Conservation (phyloP, 2,329 filamentous ascomycete species). For the Fusarium transvaalense region DNA sequence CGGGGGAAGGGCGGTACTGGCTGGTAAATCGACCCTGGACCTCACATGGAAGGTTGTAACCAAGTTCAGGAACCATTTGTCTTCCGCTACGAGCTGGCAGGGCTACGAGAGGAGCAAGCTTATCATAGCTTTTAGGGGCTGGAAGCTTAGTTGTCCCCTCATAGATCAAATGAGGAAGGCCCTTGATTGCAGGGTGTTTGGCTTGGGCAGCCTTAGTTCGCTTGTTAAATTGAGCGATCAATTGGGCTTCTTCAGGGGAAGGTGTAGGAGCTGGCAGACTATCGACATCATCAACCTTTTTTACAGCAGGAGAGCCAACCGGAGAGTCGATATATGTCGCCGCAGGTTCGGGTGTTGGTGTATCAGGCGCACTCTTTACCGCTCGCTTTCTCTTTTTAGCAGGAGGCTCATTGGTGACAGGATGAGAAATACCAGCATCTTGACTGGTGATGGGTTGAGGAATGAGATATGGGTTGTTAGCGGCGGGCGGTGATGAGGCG, state of each 20-base stretch:
- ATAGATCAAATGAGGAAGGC: constrained; percentile 55
- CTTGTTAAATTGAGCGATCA: constrained; percentile 56
- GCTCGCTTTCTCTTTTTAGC: constrained; percentile 57
- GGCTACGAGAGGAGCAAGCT: constrained; percentile 59
- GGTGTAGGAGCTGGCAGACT: constrained; percentile 50
- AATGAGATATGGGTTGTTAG: constrained; percentile 42
- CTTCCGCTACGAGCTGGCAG: constrained; percentile 56
- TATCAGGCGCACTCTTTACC: constrained; percentile 48
- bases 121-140: constrained; percentile 61
- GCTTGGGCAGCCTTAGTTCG: constrained; percentile 55
- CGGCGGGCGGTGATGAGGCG: constrained; percentile 39
- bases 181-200: constrained; percentile 56
- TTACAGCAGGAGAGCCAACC: constrained; percentile 45
- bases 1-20: constrained; percentile 56
- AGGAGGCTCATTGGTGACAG: constrained; percentile 46
- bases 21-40: constrained; percentile 59
- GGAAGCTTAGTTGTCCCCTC: constrained; percentile 58
- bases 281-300: constrained; percentile 55
- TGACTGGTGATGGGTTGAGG: constrained; percentile 43
- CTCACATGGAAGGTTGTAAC: constrained; percentile 58
- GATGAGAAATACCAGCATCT: constrained; percentile 39
- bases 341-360: constrained; percentile 47
- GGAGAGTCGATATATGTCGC: constrained; percentile 47
- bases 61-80: constrained; percentile 56
- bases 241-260: constrained; percentile 52